Evolutionary conservation across 208 protist genomes (phyloP).

Genomic region (Borovskyia barvae): DNA sequence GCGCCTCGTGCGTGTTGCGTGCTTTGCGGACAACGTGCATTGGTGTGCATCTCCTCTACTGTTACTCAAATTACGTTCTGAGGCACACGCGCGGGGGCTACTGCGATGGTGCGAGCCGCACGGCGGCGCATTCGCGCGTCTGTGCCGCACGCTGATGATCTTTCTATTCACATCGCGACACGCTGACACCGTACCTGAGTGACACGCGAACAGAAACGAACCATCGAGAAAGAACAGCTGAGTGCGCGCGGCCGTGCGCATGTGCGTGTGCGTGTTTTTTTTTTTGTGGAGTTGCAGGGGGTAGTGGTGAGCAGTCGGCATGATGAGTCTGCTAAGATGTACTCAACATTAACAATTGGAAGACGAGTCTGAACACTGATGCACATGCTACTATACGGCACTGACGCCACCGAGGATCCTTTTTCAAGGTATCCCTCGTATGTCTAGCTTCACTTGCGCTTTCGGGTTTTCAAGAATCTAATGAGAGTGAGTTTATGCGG

Average conservation of each 20-base stretch:
- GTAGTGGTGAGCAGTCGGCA: neutral
- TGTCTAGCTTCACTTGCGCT: slow-evolving; percentile 5
- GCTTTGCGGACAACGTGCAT: slow-evolving; percentile 24
- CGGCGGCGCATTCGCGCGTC: too few species aligned
- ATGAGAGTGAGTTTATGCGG: too few species aligned
- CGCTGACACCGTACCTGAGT: slow-evolving; percentile 52
- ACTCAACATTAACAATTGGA: slow-evolving; percentile 27
- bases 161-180: slow-evolving; percentile 30
- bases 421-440: neutral
- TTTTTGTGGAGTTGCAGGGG: neutral
- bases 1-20: slow-evolving; percentile 6
- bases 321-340: slow-evolving; percentile 25
- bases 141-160: slow-evolving; percentile 13
- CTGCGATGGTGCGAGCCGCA: too few species aligned
- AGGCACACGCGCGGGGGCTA: slow-evolving; percentile 7
- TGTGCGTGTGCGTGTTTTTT: neutral
- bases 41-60: slow-evolving; percentile 25
- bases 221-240: slow-evolving; percentile 71
- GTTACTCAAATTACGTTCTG: slow-evolving; percentile 16
- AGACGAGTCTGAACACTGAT: slow-evolving; percentile 27
- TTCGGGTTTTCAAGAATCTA: neutral
- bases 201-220: slow-evolving; percentile 48
- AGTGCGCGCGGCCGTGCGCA: slow-evolving; percentile 3
- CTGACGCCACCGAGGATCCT: slow-evolving; percentile 3
- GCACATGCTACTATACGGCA: slow-evolving; percentile 17